Evolutionary conservation across 495 filamentous ascomycete species (phyloP).

Genomic region (Choiromyces venosus): DNA sequence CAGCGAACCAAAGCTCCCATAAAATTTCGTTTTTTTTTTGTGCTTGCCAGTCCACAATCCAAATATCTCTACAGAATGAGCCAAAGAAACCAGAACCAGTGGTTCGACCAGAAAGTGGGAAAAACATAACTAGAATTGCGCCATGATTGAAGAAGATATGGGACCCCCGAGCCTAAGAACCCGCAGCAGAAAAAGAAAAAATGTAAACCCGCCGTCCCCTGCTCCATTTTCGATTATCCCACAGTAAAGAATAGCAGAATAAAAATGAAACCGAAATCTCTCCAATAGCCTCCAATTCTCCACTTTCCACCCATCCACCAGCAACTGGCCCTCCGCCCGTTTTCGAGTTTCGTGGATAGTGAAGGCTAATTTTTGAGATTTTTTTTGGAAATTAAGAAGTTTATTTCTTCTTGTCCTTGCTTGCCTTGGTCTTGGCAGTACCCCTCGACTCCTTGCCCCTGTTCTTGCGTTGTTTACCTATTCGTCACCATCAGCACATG

Average conservation of each 20-base stretch:
- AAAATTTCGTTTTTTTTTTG: background rate
- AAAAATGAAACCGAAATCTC: background rate
- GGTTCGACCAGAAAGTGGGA: background rate
- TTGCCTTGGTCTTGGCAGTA: constrained; percentile 77
- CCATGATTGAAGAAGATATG: constrained; percentile 2
- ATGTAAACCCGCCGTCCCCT: background rate
- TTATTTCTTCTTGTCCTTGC: constrained; percentile 64
- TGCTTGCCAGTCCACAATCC: background rate
- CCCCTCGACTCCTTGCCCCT: constrained; percentile 95
- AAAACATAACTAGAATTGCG: constrained; percentile 2
- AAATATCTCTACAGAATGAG: background rate
- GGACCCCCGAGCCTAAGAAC: background rate
- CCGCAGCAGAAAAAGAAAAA: background rate
- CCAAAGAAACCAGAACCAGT: background rate
- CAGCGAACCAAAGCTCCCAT: background rate
- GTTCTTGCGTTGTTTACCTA: constrained; percentile 99
- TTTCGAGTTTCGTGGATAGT: background rate
- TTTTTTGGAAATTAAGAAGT: constrained; percentile 23
- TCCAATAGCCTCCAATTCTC: background rate
- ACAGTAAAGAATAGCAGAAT: background rate
- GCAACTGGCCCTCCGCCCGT: background rate
- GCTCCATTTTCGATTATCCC: constrained; percentile 1
- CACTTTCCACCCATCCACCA: background rate
- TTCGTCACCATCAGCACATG: constrained; percentile 36
- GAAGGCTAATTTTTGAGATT: constrained; percentile 18